Evolutionary conservation across 176 grass and related monocot species (phyloP), one percentile per base, ranked within the genome.

Genomic region (Musa acuminata): DNA sequence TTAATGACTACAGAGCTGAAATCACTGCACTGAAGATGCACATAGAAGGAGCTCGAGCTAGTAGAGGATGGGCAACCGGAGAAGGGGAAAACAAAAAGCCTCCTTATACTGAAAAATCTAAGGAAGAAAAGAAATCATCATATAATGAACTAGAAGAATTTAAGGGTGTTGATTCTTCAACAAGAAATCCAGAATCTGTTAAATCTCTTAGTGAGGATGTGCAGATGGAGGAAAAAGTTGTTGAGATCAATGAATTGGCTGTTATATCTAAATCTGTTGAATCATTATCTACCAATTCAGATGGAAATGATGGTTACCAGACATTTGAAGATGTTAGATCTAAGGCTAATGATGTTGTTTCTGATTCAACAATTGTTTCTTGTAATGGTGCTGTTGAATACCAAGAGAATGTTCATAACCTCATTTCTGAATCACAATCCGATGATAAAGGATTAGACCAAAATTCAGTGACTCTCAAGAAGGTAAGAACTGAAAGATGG

Each of bases 1-100:
- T 98, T 72, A 98, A 98, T 75, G 90, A 98, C 53, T 89, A 85
- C 85, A 85, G 87, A 81, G 86, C 87, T 87, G 94, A 98, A 93
- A 89, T 98, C 80, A 98, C 94, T 76, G 60, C 90, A 62, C 84
- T 98, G 79, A 90, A 98, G 84, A 93, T 98, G 94, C 91, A 93
- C 73, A 84, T 98, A 79, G 94, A 98, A 98, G 86, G 87, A 78
- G 75, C 80, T 68, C 85, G 81, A 76, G 89, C 89, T 66, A 86
- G 77, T 75, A 90, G 86, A 79, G 77, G 79, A n/a, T 85, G 87
- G 84, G 35, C 73, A 70, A 29, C 20, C 55, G 74, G 80, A 51
- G 71, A 86, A 82, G 67, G 25, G 82, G 65, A 73, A 87, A 83
- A 57, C 29, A 52, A n/a, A 49, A 82, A 83, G 24, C 52, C 58